Percentiles rank a stretch among this genome's conserved stretches.
These are phyloP conservation scores for Venturia effusa DNA, from an alignment of 2,329 filamentous ascomycete genomes.

Conservation along the genomic window DNA sequence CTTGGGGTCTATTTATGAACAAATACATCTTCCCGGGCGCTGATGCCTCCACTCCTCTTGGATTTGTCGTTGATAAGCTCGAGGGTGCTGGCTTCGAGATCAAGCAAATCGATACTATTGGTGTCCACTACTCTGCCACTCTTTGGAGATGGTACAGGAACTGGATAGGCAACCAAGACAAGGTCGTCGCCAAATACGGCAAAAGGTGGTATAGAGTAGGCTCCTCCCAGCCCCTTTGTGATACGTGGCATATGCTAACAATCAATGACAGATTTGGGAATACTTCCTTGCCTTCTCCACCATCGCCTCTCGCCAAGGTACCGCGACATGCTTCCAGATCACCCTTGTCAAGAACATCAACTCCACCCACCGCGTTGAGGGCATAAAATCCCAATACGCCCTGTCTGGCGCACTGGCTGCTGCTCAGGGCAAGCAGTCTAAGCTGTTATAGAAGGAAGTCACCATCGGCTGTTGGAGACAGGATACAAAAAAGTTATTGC, in stretches of 20 bases:
- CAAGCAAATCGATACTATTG: slow-evolving; percentile 85
- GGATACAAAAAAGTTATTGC: neutral
- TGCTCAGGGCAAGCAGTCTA: slow-evolving; percentile 23
- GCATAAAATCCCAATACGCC: slow-evolving; percentile 57
- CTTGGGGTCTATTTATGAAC: slow-evolving; percentile 99
- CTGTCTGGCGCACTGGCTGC: slow-evolving; percentile 54
- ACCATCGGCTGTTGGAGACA: neutral
- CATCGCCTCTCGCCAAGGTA: slow-evolving; percentile 74
- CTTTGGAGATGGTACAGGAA: slow-evolving; percentile 98
- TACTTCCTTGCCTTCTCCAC: slow-evolving; percentile 80
- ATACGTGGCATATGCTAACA: slow-evolving; percentile 10
- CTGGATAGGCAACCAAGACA: slow-evolving; percentile 89
- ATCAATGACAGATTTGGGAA: slow-evolving; percentile 66
- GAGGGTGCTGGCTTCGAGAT: slow-evolving; percentile 84
- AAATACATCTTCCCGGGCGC: slow-evolving; percentile 98
- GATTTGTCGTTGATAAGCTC: slow-evolving; percentile 72
- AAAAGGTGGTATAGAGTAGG: slow-evolving; percentile 88
- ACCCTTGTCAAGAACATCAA: slow-evolving; percentile 85
- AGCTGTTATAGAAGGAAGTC: neutral
- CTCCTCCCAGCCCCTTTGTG: slow-evolving; percentile 15
- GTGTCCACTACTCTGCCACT: slow-evolving; percentile 93
- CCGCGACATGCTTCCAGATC: slow-evolving; percentile 80
- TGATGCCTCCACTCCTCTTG: slow-evolving; percentile 86
- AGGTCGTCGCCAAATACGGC: slow-evolving; percentile 91
- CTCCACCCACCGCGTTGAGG: slow-evolving; percentile 70